Evolutionary conservation across 108 stramenopile genomes (phyloP), one percentile per base, ranked within the genome.

Genomic region (Nitzschia sp.): DNA sequence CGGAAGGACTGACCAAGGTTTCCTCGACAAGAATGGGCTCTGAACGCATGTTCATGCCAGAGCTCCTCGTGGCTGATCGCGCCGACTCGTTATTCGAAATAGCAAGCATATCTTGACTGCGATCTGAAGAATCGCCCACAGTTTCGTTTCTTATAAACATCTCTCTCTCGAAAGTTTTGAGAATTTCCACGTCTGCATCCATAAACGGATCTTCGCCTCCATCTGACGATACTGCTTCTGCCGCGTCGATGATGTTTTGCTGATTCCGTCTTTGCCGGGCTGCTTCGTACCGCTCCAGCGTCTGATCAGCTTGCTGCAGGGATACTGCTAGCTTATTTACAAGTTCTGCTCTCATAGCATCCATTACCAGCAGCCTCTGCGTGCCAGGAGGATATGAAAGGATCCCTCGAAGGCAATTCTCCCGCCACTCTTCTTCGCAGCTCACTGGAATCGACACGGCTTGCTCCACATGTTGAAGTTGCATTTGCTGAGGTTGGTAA

Each of bases 311-410:
- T 26, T 62, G 29, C 28, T 63, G 38, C 54, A 88, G 59, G 22
- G 71, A 56, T 26, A 53, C 22, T 0, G 77, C 71, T 45, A 94
- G 77, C 45, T 78, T 69, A 17, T 80, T 67, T 8, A 94, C 90
- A 33, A 85, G 59, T 73, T 90, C 82, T 19, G 76, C 57, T 66
- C 93, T 32, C 69, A 91, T 63, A 46, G 89, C 80, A 59, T 94
- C 93, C 34, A 94, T 61, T 21, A 80, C 76, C 17, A 85, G 61
- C 19, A 88, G 48, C 45, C 93, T 66, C 32, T 88, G 84, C 11
- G 77, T 58, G 28, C 93, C 93, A 19, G 93, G 88, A 25, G 90
- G 90, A 75, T 90, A 82, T 1, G 86, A 84, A 16, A 85, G 63
- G 46, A 94, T 77, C 25, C 83, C 78, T 45, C 81, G 77, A 16